phyloP scores from a whole-genome alignment of 129 eudicot species.

The Pseudognaphalium luteoalbum region DNA sequence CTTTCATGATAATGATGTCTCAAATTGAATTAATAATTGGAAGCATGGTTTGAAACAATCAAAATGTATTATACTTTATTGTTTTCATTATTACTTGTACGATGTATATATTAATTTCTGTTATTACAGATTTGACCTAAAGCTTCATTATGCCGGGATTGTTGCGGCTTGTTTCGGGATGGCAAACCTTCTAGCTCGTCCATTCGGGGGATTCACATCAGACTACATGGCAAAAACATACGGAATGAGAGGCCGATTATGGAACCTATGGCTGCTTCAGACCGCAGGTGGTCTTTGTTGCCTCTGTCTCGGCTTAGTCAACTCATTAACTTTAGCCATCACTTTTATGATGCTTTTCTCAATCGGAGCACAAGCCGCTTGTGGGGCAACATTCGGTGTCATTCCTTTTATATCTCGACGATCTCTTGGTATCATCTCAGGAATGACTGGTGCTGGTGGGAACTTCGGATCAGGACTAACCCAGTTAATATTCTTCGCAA shows the following conservation, averaged over 20 bases:
- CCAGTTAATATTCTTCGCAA: slow-evolving; percentile 67
- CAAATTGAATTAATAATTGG: no score
- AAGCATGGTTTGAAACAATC: no score
- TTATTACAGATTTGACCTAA: slow-evolving; percentile 53
- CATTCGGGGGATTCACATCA: slow-evolving; percentile 76
- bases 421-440: slow-evolving; percentile 73
- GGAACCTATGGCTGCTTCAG: slow-evolving; percentile 87
- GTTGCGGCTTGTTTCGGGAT: slow-evolving; percentile 83
- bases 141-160: slow-evolving; percentile 75
- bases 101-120: neutral
- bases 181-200: slow-evolving; percentile 82
- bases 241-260: slow-evolving; percentile 91
- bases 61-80: no score
- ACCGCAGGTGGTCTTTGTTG: slow-evolving; percentile 79
- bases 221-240: slow-evolving; percentile 50
- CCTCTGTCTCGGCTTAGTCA: slow-evolving; percentile 56
- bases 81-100: no score
- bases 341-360: slow-evolving; percentile 74
- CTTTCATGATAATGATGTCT: no score
- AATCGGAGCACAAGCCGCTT: slow-evolving; percentile 82
- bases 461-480: slow-evolving; percentile 79
- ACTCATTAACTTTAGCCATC: slow-evolving; percentile 55
- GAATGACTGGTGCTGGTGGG: slow-evolving; percentile 88
- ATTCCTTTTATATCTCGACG: slow-evolving; percentile 83
- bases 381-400: slow-evolving; percentile 89